Percentiles rank a stretch among this genome's conserved stretches.
These are phyloP conservation scores for Yamadazyma aaseri DNA, from an alignment of 1,139 yeast species.

Conservation along the genomic window DNA sequence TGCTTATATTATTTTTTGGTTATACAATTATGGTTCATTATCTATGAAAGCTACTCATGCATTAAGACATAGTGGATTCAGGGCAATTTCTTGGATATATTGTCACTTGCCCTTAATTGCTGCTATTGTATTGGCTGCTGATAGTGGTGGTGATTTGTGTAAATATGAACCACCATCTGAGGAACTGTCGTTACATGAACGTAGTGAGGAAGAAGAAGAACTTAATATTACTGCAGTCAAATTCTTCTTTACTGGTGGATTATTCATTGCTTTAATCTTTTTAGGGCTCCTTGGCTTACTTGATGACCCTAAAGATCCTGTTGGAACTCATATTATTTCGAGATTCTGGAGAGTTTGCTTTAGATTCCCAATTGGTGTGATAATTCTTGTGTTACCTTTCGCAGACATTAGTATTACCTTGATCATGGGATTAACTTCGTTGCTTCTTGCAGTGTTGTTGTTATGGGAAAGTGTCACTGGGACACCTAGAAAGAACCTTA, in stretches of 20 bases:
- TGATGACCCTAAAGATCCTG: constrained; percentile 39
- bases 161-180: constrained; percentile 6
- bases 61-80: constrained; percentile 44
- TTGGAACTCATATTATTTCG: constrained; percentile 27
- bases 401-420: constrained; percentile 43
- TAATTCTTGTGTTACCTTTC: constrained; percentile 44
- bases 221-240: constrained; percentile 36
- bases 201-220: constrained; percentile 21
- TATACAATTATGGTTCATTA: constrained; percentile 58
- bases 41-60: constrained; percentile 52
- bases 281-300: constrained; percentile 36
- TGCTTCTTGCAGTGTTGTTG: constrained; percentile 30
- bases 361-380: constrained; percentile 38
- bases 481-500: constrained; percentile 21
- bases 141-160: constrained; percentile 57
- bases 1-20: constrained; percentile 53
- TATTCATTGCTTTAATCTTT: constrained; percentile 37
- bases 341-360: constrained; percentile 40
- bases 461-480: constrained; percentile 35
- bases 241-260: constrained; percentile 51
- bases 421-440: constrained; percentile 43
- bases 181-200: background rate
- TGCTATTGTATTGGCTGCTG: constrained; percentile 55
- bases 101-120: constrained; percentile 55
- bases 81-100: constrained; percentile 51